A percentile compares a stretch with the other conserved stretches of the same genome.
Conservation (phyloP, 306 rosid species). For the Corylus americana region DNA sequence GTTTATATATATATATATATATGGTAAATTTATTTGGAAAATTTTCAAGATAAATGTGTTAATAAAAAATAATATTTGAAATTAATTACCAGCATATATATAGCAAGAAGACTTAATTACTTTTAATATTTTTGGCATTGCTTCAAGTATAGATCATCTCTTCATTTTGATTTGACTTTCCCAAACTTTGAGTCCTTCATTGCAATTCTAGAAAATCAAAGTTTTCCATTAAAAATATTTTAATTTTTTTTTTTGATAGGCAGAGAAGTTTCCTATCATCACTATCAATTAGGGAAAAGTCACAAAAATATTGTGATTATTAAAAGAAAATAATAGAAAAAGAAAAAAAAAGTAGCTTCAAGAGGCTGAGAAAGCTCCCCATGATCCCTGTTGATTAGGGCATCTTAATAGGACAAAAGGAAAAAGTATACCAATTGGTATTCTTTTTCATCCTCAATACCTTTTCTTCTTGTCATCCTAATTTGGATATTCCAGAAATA, state of each 20-base stretch:
- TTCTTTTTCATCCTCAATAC: slow-evolving; percentile 27
- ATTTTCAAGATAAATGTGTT: no score
- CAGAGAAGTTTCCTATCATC: slow-evolving; percentile 20
- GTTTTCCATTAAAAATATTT: not conserved
- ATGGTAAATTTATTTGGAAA: no score
- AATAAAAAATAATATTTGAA: no score
- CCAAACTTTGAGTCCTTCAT: not conserved
- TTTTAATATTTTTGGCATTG: no score
- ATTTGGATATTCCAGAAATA: slow-evolving; percentile 18
- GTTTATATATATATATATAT: no score
- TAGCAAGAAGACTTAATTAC: no score
- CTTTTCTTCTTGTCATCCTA: slow-evolving; percentile 20
- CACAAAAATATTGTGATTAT: slow-evolving; percentile 11
- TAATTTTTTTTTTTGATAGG: not conserved
- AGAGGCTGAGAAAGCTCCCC: slow-evolving; percentile 29
- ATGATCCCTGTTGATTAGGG: slow-evolving; percentile 36
- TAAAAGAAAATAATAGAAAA: not conserved
- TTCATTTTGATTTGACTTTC: no score
- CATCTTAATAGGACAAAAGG: slow-evolving; percentile 30
- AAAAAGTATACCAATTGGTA: slow-evolving; percentile 8
- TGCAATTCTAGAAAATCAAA: not conserved
- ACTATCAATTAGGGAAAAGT: slow-evolving; percentile 13
- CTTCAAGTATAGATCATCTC: no score
- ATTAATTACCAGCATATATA: no score
- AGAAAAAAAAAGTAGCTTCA: not conserved